phyloP scores from a whole-genome alignment of 257 asterid species.

The Sherardia arvensis region DNA sequence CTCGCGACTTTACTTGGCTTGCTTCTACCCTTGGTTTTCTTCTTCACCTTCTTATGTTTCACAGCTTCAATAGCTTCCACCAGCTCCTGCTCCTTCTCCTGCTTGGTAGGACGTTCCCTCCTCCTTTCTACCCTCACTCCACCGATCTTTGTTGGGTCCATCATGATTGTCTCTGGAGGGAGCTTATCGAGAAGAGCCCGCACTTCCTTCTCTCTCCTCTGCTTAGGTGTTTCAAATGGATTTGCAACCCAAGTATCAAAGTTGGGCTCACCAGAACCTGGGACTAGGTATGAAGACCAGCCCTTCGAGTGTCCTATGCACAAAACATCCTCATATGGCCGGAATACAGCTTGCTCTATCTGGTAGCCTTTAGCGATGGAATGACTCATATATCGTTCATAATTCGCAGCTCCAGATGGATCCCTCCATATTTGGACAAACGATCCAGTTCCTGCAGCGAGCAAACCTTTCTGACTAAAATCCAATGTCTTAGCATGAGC shows the following conservation, averaged over 20 bases:
- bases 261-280: constrained; percentile 91
- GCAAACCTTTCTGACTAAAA: constrained; percentile 82
- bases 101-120: constrained; percentile 39
- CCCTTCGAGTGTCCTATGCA: constrained; percentile 89
- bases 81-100: constrained; percentile 49
- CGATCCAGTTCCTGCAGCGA: constrained; percentile 65
- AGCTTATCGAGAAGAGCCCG: constrained; percentile 80
- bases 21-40: constrained; percentile 88
- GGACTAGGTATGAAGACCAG: constrained; percentile 57
- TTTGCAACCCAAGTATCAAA: constrained; percentile 87
- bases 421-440: constrained; percentile 57
- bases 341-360: constrained; percentile 40
- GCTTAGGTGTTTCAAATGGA: constrained; percentile 78
- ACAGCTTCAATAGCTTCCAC: constrained; percentile 66
- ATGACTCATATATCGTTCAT: constrained; percentile 68
- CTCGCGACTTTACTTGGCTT: constrained; percentile 66
- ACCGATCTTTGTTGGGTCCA: constrained; percentile 89
- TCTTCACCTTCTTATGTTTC: constrained; percentile 38
- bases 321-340: constrained; percentile 89
- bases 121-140: constrained; percentile 47
- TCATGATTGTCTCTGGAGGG: constrained; percentile 93
- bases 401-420: constrained; percentile 43
- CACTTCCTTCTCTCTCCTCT: constrained; percentile 81
- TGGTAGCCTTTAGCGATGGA: constrained; percentile 86
- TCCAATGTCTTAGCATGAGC: constrained; percentile 52